Evolutionary conservation across 306 rosid species (phyloP), one percentile per base, ranked within the genome.

Genomic region (Hylodesmum podocarpum): DNA sequence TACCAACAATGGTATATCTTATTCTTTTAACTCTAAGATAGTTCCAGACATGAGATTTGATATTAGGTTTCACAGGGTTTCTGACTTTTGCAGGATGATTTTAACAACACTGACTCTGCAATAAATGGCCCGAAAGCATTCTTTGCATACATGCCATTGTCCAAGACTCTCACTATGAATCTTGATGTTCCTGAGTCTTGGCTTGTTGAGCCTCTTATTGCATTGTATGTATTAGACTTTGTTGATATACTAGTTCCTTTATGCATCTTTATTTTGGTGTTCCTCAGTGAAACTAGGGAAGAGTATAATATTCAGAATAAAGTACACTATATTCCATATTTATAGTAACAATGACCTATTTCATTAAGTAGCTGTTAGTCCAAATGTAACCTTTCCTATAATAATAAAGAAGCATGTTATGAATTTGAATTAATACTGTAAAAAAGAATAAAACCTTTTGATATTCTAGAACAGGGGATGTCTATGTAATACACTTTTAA

Each of bases 171-270:
- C 70, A 95, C 98, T 24, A 95, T 92, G 98, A 92, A 95, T 84
- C 97, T 95, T 80, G 98, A 95, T 84, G 98, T 92, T 81, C 98
- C 98, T 10, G 97, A 92, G 81, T 96, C 97, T 43, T 95, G 98
- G 98, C 98, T 95, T 84, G 90, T 95, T 65, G 96, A 95, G 82
- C 97, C 98, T 13, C 88, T 92, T 64, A 41, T 89, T 74, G 95
- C 98, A 53, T 87, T 92, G 98, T 95, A 90, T 80, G 96, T 80
- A 37, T 83, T 65, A 0, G 71, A 67, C 64, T 68, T 37, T 43
- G 57, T 73, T 34, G 68, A 34, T 44, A 47, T 73, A 2, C 62
- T 50, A 9, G 55, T 19, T 61, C 37, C 33, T 78, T 59, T 22
- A 25, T 49, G 57, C n/a, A 22, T 22, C 44, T 70, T 29, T 43